Base-by-base conservation (phyloP, 345 rosid genomes). In the Draba incana region DNA sequence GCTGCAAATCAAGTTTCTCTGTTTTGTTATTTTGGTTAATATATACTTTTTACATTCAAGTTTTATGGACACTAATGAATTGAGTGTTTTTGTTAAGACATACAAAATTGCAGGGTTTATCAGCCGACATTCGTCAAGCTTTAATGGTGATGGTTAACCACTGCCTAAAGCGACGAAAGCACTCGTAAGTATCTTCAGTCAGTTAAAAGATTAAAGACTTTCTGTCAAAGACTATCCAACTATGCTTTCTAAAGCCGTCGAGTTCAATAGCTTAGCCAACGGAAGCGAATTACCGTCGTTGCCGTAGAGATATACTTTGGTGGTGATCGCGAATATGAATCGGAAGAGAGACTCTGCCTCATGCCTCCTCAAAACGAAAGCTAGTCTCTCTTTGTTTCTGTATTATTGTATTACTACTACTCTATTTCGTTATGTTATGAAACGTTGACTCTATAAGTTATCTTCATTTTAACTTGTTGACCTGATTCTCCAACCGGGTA, bases 181-280 rank as follows among this genome's bases (percentile, higher is more conserved):
- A 94, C 97, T 43, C 96, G 97, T 8, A 94, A 94, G 72, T 94
- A 94, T 81, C 80, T 94, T 69, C 99, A 94, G 63, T 91, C 99
- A 0, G 75, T 91, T 42, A 91, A 94, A 84, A 88, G 99, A 76
- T 60, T 94, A 70, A 89, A 91, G 99, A 94, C 97, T 2, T 89
- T 91, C 75, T 94, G 96, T 73, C 98, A 94, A 74, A 81, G 97
- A 23, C 92, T 94, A 91, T 57, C 98, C 99, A 23, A 79, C 96
- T 2, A 74, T 85, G 82, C 96, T 97, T 24, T 94, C 99, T 11
- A 94, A 91, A 79, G 99, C 98, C 1, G 92, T 91, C 2, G 99
- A 94, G 81, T 94, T 94, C 80, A 94, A 94, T 75, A 91, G 99
- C 84, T 80, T 94, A 79, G 99, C 98, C 28, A 94, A 94, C 30